Evolutionary conservation across 148 eudicot species (phyloP).

Genomic region (Persicaria maculosa): DNA sequence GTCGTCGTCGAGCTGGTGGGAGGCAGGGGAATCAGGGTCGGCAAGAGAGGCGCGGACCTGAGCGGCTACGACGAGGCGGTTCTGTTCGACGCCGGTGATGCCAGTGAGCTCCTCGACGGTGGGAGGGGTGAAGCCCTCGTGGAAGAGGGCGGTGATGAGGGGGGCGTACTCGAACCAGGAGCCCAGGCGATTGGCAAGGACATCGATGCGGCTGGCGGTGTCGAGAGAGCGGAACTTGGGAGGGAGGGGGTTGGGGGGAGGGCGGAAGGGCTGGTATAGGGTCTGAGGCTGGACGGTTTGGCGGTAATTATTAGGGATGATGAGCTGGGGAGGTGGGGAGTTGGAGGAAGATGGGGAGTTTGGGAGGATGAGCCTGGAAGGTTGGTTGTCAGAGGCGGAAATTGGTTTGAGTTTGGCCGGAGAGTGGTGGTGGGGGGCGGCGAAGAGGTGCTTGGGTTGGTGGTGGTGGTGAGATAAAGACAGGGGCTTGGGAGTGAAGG

Average conservation of each 20-base stretch:
- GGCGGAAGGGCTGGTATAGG: conserved; percentile 77
- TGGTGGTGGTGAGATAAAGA: conserved; percentile 8
- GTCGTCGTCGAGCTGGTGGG: conserved; percentile 26
- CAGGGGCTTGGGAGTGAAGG: conserved; percentile 8
- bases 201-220: conserved; percentile 41
- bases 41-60: conserved; percentile 56
- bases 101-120: conserved; percentile 71
- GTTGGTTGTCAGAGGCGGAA: conserved; percentile 20
- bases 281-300: conserved; percentile 28
- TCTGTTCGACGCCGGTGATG: conserved; percentile 68
- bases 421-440: conserved; percentile 15
- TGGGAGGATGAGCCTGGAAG: conserved; percentile 9
- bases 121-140: conserved; percentile 65
- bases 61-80: conserved; percentile 63
- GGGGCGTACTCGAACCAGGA: conserved; percentile 79
- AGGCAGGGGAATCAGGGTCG: conserved; percentile 11
- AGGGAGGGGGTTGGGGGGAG: conserved; percentile 66
- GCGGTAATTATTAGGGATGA: conserved; percentile 16
- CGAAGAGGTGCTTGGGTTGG: conserved; percentile 13
- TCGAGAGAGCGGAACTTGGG: conserved; percentile 50
- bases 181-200: conserved; percentile 65
- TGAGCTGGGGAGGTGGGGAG: conserved; percentile 18
- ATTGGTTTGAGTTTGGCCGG: conserved; percentile 21
- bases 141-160: conserved; percentile 42
- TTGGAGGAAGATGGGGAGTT: conserved; percentile 13